phyloP scores from a whole-genome alignment of 2,329 filamentous ascomycete species.

The Aspergillus pseudonomiae region DNA sequence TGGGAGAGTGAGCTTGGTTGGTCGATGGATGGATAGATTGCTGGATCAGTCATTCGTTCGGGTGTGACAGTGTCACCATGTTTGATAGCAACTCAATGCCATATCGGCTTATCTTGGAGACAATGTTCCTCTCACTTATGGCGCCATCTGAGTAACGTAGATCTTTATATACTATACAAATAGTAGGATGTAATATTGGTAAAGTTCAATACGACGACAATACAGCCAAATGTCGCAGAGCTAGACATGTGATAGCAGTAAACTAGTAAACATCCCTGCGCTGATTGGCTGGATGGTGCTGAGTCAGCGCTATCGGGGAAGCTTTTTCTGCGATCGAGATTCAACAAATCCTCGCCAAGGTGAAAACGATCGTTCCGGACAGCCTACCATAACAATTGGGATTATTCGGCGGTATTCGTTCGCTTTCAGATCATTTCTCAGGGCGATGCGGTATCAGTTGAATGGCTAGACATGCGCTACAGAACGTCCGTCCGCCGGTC shows the following conservation, averaged over 20 bases:
- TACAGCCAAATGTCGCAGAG: too few relatives aligned
- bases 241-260: too few relatives aligned
- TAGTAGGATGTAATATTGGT: too few relatives aligned
- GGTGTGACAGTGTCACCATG: conserved; percentile 10
- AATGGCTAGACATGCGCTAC: conserved; percentile 33
- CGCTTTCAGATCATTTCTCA: background rate
- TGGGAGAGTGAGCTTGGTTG: conserved; percentile 4
- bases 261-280: background rate
- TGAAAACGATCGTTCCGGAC: background rate
- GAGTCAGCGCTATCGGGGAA: conserved; percentile 10
- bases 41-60: conserved; percentile 26
- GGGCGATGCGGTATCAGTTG: conserved; percentile 18
- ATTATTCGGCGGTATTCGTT: background rate
- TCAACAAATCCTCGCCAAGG: background rate
- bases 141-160: background rate
- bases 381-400: background rate
- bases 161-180: too few relatives aligned
- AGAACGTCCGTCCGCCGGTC: conserved; percentile 23
- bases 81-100: conserved; percentile 8
- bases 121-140: background rate
- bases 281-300: conserved; percentile 3
- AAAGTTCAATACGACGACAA: too few relatives aligned
- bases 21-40: conserved; percentile 9
- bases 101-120: background rate
- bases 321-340: conserved; percentile 7